These are phyloP conservation scores for Vairimorpha ceranae DNA, from an alignment of 371 early-diverging fungal species.

Conservation along the genomic window DNA sequence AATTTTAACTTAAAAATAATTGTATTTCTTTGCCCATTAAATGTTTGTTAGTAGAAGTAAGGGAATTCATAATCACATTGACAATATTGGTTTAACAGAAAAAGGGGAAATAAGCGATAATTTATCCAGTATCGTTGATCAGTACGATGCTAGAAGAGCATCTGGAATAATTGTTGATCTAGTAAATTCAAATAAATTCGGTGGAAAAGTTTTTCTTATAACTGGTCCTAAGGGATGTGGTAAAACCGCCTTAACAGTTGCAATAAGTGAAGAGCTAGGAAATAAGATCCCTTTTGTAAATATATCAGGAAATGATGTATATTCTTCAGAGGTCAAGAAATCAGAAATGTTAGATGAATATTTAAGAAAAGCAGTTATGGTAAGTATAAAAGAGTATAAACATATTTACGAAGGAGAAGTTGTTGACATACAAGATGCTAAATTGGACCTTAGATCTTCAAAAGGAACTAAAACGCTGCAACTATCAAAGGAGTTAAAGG, in stretches of 20 bases:
- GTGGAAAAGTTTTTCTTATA: constrained; percentile 49
- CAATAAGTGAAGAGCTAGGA: constrained; percentile 49
- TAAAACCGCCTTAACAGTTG: constrained; percentile 53
- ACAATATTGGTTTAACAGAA: constrained; percentile 43
- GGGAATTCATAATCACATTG: constrained; percentile 50
- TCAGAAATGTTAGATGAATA: constrained; percentile 56
- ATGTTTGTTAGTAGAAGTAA: constrained; percentile 22
- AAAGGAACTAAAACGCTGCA: constrained; percentile 54
- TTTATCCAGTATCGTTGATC: constrained; percentile 31
- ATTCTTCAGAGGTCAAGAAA: constrained; percentile 44
- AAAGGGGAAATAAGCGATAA: background rate
- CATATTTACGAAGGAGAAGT: constrained; percentile 61
- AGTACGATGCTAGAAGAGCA: constrained; percentile 41
- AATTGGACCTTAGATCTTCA: constrained; percentile 42
- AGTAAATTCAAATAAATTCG: constrained; percentile 39
- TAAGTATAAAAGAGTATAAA: constrained; percentile 50
- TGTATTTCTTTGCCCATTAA: background rate
- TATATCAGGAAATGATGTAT: constrained; percentile 51
- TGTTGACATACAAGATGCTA: constrained; percentile 28
- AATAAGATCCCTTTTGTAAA: constrained; percentile 48
- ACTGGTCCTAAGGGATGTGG: constrained; percentile 52
- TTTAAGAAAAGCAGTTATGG: constrained; percentile 36
- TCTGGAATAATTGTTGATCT: constrained; percentile 48
- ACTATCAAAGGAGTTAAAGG: constrained; percentile 28
- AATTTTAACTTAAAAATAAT: constrained; percentile 3